Conservation (phyloP, 305 asterid genomes). For the Nicotiana rustica region DNA sequence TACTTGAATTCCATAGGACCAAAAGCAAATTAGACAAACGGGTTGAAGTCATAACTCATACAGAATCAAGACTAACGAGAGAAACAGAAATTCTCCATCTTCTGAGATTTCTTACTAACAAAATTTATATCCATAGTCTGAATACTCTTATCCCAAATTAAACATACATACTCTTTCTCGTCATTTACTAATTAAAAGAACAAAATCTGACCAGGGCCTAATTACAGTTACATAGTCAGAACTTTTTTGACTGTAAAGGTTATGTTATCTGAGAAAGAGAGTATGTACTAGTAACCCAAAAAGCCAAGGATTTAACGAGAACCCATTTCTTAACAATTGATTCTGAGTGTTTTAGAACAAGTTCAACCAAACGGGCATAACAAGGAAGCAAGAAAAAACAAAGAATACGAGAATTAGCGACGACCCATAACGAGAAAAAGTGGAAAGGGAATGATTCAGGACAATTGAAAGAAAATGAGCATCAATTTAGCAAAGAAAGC, state of each 20-base stretch:
- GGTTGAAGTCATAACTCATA: neutral
- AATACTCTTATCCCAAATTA: neutral
- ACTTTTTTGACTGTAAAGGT: neutral
- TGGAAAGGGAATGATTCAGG: too few relatives aligned
- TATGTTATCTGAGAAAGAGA: neutral
- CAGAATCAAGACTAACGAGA: conserved; percentile 4
- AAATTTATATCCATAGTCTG: neutral
- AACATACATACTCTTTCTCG: neutral
- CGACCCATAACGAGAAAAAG: neutral
- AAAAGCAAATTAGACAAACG: neutral
- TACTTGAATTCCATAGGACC: conserved; percentile 25
- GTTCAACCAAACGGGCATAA: conserved; percentile 22
- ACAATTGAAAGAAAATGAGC: neutral
- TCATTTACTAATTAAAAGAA: neutral
- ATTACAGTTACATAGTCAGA: conserved; percentile 13
- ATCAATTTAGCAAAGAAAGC: neutral
- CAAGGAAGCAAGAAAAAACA: neutral
- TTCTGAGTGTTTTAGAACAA: conserved; percentile 8
- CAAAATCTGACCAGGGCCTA: neutral
- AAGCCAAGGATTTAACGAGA: conserved; percentile 25
- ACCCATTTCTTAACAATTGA: neutral
- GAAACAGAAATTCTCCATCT: neutral
- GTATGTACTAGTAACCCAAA: neutral
- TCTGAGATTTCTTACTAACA: neutral
- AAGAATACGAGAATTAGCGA: neutral